Evolutionary conservation across 2,329 filamentous ascomycete species (phyloP), one percentile per base, ranked within the genome.

Genomic region (Nannizziopsis barbatae): DNA sequence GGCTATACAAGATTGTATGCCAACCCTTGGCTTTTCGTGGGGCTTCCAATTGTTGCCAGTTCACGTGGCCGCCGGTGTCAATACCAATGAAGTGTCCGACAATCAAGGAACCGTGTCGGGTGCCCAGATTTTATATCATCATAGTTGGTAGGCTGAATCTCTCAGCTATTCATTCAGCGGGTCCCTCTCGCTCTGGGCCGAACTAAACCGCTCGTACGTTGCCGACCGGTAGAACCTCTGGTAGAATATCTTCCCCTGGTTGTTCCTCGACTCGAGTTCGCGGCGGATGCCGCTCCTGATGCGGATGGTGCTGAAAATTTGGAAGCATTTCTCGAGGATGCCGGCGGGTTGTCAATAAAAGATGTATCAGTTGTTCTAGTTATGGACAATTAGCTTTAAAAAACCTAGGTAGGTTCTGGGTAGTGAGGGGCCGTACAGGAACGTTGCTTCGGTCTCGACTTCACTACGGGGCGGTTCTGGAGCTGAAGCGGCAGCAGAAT

Each of bases 281-380:
- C 55, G 9, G 57, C 52, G 2, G 58, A 58, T 10, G 53, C 42
- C 30, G 55, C 56, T 17, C 55, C 50, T 45, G 57, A 55, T 41
- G 57, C 54, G 14, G 54, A 50, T 38, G 58, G 45, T 31, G 56
- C 54, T n/a, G 62, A 47, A 39, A 60, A 60, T 50, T 57, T 66
- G 12, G 65, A 54, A 0, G 61, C 62, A 1, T 65, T 61, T 58
- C 75, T 77, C 27, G 69, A 71, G 33, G 74, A 75, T 3, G 65
- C 68, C 2, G 76, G 75, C 6, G 88, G 89, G 58, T 95, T 86
- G 31, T 95, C 87, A 49, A 95, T 80, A 60, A 95, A 95, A 1
- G 86, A 86, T 5, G 84, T 93, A 61, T 95, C 88, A 9, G 86
- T 94, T 18, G 89, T 95, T 75, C 85, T 90, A 56, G 3, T 54